These are phyloP conservation scores for Agroathelia rolfsii DNA, from an alignment of 1,284 basidiomycete genomes.

Conservation along the genomic window DNA sequence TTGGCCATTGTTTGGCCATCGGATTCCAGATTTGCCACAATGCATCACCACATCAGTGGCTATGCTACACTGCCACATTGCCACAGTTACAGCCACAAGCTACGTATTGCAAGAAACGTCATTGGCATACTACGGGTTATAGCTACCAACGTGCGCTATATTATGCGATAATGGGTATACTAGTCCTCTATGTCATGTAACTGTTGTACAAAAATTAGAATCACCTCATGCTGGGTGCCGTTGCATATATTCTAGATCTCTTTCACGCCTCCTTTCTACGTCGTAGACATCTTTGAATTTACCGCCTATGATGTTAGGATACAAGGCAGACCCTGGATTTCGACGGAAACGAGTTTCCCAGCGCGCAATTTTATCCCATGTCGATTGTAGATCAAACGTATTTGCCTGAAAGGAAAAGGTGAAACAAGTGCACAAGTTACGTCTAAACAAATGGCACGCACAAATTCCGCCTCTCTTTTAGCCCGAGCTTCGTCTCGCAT, in stretches of 20 bases:
- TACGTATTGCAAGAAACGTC: too few species aligned
- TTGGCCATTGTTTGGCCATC: constrained; percentile 21
- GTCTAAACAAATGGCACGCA: constrained; percentile 23
- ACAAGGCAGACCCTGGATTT: constrained; percentile 43
- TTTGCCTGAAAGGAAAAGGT: constrained; percentile 31
- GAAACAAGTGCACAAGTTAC: constrained; percentile 6
- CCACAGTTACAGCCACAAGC: too few species aligned
- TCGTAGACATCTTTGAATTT: constrained; percentile 45
- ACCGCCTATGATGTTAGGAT: constrained; percentile 57
- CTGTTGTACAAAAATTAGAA: too few species aligned
- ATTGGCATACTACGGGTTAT: too few species aligned
- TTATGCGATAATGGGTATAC: too few species aligned
- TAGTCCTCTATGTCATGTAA: too few species aligned
- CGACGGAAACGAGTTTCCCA: constrained; percentile 51
- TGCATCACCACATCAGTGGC: not conserved
- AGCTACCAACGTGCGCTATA: too few species aligned
- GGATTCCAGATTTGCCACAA: not conserved
- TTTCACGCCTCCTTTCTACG: constrained; percentile 17
- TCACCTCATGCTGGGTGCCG: too few species aligned
- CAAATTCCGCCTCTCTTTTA: constrained; percentile 45
- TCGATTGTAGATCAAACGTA: constrained; percentile 59
- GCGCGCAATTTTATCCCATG: constrained; percentile 54
- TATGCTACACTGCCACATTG: not conserved
- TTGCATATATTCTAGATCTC: too few species aligned
- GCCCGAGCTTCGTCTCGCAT: constrained; percentile 63